Evolutionary conservation across 139 green algal genomes (phyloP), one percentile per base, ranked within the genome.

Genomic region (Edaphochlamys debaryana): DNA sequence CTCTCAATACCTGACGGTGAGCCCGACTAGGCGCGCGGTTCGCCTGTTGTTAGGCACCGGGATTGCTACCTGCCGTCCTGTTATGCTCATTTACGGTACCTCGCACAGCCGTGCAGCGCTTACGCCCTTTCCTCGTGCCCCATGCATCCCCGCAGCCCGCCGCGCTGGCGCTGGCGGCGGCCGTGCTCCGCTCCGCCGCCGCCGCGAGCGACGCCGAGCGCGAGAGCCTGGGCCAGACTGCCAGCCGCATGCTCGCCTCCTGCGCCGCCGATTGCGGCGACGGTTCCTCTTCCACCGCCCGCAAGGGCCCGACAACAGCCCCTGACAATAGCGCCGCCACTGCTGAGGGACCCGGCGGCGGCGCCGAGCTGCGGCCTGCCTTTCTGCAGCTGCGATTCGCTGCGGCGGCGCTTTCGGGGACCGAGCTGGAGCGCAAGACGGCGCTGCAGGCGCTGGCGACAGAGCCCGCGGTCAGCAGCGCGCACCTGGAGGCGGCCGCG

Each of bases 401-500:
- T 19, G 76, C 76, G 4, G 76, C 76, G 19, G 73, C 76, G 25
- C 38, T 82, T 0, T 32, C 22, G 34, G 42, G 32, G 42, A 42
- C 73, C 45, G 76, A 82, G 76, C 30, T 2, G n/a, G 3, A 32
- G 27, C 76, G 73, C 42, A 64, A 66, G 45, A 32, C 76, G 2
- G 42, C 34, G 63, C 42, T 82, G 62, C 76, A 82, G 76, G 76
- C 76, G 0, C 22, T 82, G 0, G 42, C 70, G 3, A n/a, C 70
- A 6, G 42, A 73, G 0, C 42, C 40, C 7, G 62, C n/a, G 2
- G 63, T 82, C 29, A 36, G 29, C 11, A 63, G 42, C 20, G 1
- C n/a, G 7, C 76, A 73, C 42, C 45, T 82, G 42, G 76, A 82
- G 76, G 76, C 76, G n/a, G 42, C 73, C 2, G 76, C 76, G 42